Evolutionary conservation across 805 yeast genomes (phyloP).

Genomic region (Saccharomycopsis oosterbeekiorum): DNA sequence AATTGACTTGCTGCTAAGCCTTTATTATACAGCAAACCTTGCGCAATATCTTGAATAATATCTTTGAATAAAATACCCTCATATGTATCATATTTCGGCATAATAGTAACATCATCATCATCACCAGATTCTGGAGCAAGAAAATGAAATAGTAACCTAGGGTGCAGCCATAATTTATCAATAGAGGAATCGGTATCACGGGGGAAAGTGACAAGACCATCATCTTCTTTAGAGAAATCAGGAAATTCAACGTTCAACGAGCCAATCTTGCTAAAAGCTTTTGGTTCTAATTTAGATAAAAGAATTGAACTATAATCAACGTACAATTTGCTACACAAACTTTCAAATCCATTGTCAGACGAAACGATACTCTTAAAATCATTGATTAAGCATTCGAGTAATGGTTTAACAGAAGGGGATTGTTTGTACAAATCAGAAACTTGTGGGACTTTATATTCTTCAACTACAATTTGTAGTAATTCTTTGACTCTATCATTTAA

Average conservation of each 20-base stretch:
- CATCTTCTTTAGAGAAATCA: not conserved
- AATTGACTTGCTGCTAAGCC: conserved; percentile 79
- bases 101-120: conserved; percentile 39
- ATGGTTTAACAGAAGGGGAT: not conserved
- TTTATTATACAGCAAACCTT: conserved; percentile 81
- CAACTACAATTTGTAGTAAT: not conserved
- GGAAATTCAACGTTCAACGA: not conserved
- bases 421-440: not conserved
- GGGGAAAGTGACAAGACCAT: not conserved
- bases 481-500: not conserved
- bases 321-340: not conserved
- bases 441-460: not conserved
- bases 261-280: not conserved
- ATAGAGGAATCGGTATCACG: conserved; percentile 22
- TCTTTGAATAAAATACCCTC: conserved; percentile 64
- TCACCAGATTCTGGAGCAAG: conserved; percentile 43
- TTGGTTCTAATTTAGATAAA: not conserved
- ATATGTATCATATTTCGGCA: conserved; percentile 42
- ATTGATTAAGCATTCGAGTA: not conserved
- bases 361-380: not conserved
- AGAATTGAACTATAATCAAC: not conserved
- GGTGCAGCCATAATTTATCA: conserved; percentile 59
- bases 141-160: conserved; percentile 52
- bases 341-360: not conserved
- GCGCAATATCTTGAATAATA: conserved; percentile 60